Evolutionary conservation across 2,329 filamentous ascomycete species (phyloP), one percentile per base, ranked within the genome.

Genomic region (Verticillium albo-atrum): DNA sequence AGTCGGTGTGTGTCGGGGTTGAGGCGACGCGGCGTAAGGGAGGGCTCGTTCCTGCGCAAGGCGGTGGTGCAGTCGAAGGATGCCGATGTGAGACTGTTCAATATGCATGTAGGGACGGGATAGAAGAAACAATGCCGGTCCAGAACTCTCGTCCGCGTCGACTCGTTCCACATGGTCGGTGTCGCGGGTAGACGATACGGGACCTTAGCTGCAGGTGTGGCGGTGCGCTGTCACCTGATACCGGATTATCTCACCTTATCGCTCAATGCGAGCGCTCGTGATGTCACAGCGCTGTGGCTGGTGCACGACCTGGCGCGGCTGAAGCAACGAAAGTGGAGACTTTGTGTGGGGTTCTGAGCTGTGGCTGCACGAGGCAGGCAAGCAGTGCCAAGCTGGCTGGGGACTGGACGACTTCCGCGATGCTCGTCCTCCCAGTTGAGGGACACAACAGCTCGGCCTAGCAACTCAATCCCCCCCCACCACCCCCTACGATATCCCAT

Each of bases 211-310:
- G 32, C 56, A 58, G 28, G 30, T 58, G 10, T 27, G 15, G 20
- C 60, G 54, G 57, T 15, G 35, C 47, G 35, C 14, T 27, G 10
- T 54, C 60, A 62, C 57, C 60, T 63, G 60, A 56, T 56, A 52
- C 1, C 55, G 30, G 25, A 28, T 57, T 52, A 62, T 61, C 61
- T 20, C 42, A 26, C 42, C 42, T 60, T 58, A 51, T 57, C 57
- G 42, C 6, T 54, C 15, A 15, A n/a, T 25, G 47, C 42, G 17
- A n/a, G 30, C 12, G 12, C n/a, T 54, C 57, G 61, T 63, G 61
- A 63, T 63, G 61, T 63, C 61, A 63, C 61, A 35, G 34, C 55
- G 27, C 50, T 26, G 37, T 34, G 52, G 52, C 52, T 28, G 23
- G 42, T 20, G 42, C 42, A 50, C 3, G 30, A 15, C 25, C n/a